A percentile compares a stretch with the other conserved stretches of the same genome.
These are phyloP conservation scores for Phoma herbarum DNA, from an alignment of 2,329 filamentous ascomycete genomes.

Conservation along the genomic window DNA sequence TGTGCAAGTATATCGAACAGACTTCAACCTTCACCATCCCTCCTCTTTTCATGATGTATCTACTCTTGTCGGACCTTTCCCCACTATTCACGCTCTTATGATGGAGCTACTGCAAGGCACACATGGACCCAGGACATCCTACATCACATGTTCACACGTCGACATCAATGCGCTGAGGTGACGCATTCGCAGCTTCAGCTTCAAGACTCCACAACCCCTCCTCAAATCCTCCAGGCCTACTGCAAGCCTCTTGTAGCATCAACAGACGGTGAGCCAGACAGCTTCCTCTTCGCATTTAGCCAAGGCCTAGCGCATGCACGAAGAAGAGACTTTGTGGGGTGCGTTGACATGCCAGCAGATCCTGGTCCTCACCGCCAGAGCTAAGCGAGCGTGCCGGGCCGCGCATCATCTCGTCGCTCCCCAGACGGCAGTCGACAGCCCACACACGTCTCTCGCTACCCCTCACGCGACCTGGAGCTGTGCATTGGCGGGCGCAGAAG, in stretches of 20 bases:
- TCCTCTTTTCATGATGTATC: background rate
- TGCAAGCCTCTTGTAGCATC: background rate
- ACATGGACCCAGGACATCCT: background rate
- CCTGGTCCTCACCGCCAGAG: conserved; percentile 30
- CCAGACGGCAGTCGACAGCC: conserved; percentile 4
- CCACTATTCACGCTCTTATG: background rate
- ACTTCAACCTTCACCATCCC: background rate
- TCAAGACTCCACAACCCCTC: background rate
- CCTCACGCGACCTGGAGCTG: conserved; percentile 15
- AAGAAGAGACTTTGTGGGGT: conserved; percentile 12
- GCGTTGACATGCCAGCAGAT: conserved; percentile 18
- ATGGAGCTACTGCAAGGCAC: conserved; percentile 19
- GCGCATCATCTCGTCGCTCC: conserved; percentile 8
- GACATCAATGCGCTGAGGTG: background rate
- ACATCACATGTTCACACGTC: background rate
- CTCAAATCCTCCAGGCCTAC: background rate
- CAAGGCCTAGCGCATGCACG: conserved; percentile 12
- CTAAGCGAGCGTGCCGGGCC: conserved; percentile 24
- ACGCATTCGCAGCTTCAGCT: background rate
- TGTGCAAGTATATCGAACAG: too few relatives aligned
- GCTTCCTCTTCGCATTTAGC: background rate
- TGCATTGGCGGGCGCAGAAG: conserved; percentile 15
- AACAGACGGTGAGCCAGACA: background rate
- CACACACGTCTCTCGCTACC: conserved; percentile 3
- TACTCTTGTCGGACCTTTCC: background rate